Base-by-base conservation (phyloP, 2,329 filamentous ascomycete genomes). In the Pyrenophora graminea region DNA sequence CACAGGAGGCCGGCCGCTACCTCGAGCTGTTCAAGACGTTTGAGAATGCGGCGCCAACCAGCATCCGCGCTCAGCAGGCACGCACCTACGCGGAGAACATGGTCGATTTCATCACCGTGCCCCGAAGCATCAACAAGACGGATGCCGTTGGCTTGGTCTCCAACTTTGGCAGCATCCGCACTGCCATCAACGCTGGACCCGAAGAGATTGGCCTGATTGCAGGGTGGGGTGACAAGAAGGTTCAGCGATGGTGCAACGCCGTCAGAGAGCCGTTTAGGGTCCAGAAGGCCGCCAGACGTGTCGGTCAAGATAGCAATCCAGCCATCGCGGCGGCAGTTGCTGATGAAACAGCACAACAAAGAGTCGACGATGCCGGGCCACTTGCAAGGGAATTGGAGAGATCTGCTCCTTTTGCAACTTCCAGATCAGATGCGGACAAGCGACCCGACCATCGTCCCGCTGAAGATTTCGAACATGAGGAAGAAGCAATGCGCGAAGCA, bases 191-290 rank as follows among this genome's bases (percentile, higher is more conserved):
- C 71, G 93, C 91, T 1, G 83, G 88, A 38, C 85, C 90, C 0
- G 94, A 97, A 69, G 89, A 96, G 72, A 82, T 99, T 31, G 85
- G 86, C 12, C 78, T 90, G 56, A 85, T 99, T n/a, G 83, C 87
- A 25, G 94, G 94, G 1, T 99, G 92, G 92, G 94, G 94, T 30
- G 90, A 95, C 74, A 91, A 90, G 77, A 99, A 99, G 74, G 91
- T 97, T 18, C 88, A 89, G 73, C 84, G 85, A 51, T 97, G 93
- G 93, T 87, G 83, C 61, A 82, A 80, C 49, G 88, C 89, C 8
- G 88, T 97, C 1, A 84, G 90, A 53, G 91, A 96, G 73, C 90
- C 91, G 0, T 97, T 97, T 64, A 79, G 90, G 51, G 85, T 88
- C 4, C 85, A 86, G 63, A 88, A 87, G 64, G 83, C 89, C 2